Evolutionary conservation across 1,139 yeast species (phyloP).

Genomic region (Hansenula anomala): DNA sequence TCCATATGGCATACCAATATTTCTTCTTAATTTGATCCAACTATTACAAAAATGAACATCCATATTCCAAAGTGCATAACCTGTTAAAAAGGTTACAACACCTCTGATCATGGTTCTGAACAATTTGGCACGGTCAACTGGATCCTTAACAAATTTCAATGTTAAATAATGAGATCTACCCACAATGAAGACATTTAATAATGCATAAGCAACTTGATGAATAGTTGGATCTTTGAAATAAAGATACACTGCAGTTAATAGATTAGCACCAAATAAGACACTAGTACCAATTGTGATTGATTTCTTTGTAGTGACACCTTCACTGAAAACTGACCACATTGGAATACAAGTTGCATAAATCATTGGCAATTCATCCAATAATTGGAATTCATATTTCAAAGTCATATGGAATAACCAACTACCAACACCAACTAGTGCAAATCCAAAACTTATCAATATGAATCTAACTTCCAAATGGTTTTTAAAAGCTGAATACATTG

Average conservation of each 20-base stretch:
- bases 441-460: conserved; percentile 67
- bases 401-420: conserved; percentile 98
- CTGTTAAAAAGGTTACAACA: conserved; percentile 58
- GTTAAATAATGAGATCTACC: conserved; percentile 50
- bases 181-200: conserved; percentile 56
- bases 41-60: conserved; percentile 77
- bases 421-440: conserved; percentile 86
- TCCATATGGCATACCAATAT: conserved; percentile 84
- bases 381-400: conserved; percentile 76
- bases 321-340: conserved; percentile 82
- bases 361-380: conserved; percentile 96
- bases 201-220: conserved; percentile 58
- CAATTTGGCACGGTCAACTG: conserved; percentile 41
- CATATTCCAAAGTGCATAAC: conserved; percentile 79
- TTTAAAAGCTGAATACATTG: conserved; percentile 54
- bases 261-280: conserved; percentile 51
- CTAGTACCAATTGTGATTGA: conserved; percentile 44
- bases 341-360: conserved; percentile 96
- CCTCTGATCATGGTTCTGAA: conserved; percentile 56
- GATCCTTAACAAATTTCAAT: conserved; percentile 44
- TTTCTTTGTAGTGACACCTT: conserved; percentile 29
- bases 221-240: conserved; percentile 75
- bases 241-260: conserved; percentile 61
- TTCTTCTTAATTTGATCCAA: conserved; percentile 60
- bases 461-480: conserved; percentile 69